phyloP scores from a whole-genome alignment of 805 yeast species.

The Pichia gijzeniarum region DNA sequence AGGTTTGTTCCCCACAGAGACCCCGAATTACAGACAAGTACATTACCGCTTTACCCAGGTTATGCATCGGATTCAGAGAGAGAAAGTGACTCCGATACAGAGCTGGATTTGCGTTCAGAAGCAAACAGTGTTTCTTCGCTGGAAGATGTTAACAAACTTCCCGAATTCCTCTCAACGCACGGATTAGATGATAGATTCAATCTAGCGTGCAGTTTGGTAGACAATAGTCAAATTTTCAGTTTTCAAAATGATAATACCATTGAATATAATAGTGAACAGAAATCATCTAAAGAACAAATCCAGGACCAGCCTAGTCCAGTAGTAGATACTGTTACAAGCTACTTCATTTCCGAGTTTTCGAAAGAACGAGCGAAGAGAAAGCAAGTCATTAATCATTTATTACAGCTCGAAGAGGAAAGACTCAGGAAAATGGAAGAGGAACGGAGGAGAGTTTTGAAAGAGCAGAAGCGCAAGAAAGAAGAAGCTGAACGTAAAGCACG shows the following conservation, averaged over 20 bases:
- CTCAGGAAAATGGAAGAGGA: slow-evolving; percentile 15
- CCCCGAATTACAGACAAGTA: slow-evolving; percentile 15
- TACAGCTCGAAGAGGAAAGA: slow-evolving; percentile 18
- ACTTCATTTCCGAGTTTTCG: not conserved
- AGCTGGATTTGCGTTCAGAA: not conserved
- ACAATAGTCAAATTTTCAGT: not conserved
- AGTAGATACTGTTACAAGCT: not conserved
- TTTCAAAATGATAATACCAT: not conserved
- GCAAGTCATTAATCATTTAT: slow-evolving; percentile 6
- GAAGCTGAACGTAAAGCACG: slow-evolving; percentile 17
- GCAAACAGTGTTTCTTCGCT: not conserved
- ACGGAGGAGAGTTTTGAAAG: slow-evolving; percentile 19
- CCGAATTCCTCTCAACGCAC: slow-evolving; percentile 1
- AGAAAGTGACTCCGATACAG: slow-evolving; percentile 2
- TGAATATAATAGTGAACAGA: not conserved
- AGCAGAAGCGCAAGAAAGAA: slow-evolving; percentile 19
- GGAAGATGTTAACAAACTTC: slow-evolving; percentile 8
- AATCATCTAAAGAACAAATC: too few species aligned
- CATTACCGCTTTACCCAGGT: slow-evolving; percentile 23
- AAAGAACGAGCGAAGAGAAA: slow-evolving; percentile 1
- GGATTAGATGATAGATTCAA: slow-evolving; percentile 9
- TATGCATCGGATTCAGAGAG: slow-evolving; percentile 23
- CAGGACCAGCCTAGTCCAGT: too few species aligned
- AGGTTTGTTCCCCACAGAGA: slow-evolving; percentile 27
- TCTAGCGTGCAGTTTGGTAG: not conserved